A percentile compares a stretch with the other conserved stretches of the same genome.
These are phyloP conservation scores for Bisporella sp. DNA, from an alignment of 2,329 filamentous ascomycete species.

Conservation along the genomic window DNA sequence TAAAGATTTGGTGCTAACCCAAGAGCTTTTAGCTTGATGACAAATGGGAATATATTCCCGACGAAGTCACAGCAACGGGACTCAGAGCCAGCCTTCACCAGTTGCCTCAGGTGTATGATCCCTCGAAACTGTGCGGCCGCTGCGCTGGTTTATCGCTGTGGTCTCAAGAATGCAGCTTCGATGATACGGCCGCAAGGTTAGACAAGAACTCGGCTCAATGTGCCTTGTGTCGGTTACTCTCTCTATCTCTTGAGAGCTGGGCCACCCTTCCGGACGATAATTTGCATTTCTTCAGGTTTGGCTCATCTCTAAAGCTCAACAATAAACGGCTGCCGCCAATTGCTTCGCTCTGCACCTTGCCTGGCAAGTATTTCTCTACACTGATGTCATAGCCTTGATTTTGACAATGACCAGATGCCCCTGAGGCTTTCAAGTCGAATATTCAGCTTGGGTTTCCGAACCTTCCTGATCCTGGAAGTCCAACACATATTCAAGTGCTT, in stretches of 20 bases:
- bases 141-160: background rate
- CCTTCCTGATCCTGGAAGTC: background rate
- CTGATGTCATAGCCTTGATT: background rate
- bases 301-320: background rate
- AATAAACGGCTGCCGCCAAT: background rate
- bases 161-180: background rate
- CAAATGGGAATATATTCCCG: background rate
- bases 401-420: background rate
- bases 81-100: background rate
- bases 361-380: background rate
- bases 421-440: background rate
- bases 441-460: conserved; percentile 4
- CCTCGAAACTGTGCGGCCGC: background rate
- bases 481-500: conserved; percentile 2
- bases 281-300: background rate
- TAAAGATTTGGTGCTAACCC: background rate
- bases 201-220: background rate
- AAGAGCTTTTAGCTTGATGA: background rate
- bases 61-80: background rate
- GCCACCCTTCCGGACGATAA: background rate
- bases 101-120: background rate
- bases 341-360: background rate
- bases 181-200: background rate
- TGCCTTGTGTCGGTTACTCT: background rate
- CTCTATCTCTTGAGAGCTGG: background rate